phyloP scores from a whole-genome alignment of 2,329 filamentous ascomycete species.

The Plectosphaerella sp. region DNA sequence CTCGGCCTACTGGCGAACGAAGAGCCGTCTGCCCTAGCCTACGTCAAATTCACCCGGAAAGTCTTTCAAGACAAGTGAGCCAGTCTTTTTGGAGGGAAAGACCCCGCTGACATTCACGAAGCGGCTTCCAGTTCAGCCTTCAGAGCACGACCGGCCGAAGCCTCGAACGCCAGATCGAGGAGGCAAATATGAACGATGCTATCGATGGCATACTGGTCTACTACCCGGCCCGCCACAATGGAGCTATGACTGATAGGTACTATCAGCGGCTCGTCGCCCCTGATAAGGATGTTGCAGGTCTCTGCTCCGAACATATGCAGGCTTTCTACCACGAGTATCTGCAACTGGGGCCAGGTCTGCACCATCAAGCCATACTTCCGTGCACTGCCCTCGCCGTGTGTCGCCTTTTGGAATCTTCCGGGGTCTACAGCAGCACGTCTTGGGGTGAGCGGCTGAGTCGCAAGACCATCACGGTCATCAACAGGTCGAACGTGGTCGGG shows the following conservation, averaged over 20 bases:
- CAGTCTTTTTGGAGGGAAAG: background rate
- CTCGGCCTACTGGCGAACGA: background rate
- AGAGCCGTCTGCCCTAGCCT: background rate
- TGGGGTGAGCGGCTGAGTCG: background rate
- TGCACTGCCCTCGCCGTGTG: background rate
- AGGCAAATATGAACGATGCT: background rate
- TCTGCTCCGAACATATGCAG: no score
- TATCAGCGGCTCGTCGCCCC: no score
- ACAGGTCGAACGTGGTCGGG: background rate
- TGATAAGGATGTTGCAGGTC: no score
- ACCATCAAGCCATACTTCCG: background rate
- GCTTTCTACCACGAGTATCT: no score
- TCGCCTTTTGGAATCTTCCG: background rate
- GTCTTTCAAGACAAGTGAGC: background rate
- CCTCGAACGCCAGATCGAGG: background rate
- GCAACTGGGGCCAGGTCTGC: background rate
- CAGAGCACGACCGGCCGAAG: background rate
- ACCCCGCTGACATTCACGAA: background rate
- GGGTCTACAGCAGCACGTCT: background rate
- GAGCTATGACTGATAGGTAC: background rate
- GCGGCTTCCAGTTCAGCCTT: background rate
- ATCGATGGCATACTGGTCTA: background rate
- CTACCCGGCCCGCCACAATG: background rate
- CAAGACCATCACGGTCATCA: background rate
- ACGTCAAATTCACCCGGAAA: background rate